Conservation (phyloP, 1,284 basidiomycete species). For the Moesziomyces sp. region DNA sequence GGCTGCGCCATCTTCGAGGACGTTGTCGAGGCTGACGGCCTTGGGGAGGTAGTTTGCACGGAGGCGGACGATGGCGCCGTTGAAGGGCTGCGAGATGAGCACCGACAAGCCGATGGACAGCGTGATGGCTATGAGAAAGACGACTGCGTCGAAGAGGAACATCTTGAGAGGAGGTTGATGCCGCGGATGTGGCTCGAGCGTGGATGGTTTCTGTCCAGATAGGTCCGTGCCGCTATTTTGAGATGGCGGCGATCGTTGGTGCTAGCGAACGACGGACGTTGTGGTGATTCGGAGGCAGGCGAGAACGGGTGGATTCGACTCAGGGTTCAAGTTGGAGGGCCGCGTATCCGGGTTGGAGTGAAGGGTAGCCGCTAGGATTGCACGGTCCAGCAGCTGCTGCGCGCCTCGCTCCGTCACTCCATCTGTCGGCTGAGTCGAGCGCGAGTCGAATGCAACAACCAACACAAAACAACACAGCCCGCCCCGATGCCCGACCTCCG, state of each 20-base stretch:
- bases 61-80: slow-evolving; percentile 59
- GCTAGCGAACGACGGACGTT: no score
- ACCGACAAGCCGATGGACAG: slow-evolving; percentile 53
- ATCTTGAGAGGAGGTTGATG: slow-evolving; percentile 5
- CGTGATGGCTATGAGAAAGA: slow-evolving; percentile 49
- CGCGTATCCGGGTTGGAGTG: no score
- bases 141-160: slow-evolving; percentile 41
- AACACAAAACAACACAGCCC: not conserved
- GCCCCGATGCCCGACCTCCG: no score
- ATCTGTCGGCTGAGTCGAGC: not conserved
- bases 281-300: not conserved
- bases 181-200: no score
- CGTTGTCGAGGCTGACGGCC: slow-evolving; percentile 63
- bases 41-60: slow-evolving; percentile 66
- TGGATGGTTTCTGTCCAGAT: not conserved
- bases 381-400: slow-evolving; percentile 4
- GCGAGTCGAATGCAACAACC: not conserved
- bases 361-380: not conserved
- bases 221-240: no score
- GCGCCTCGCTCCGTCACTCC: not conserved
- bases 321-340: no score
- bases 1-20: slow-evolving; percentile 59
- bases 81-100: slow-evolving; percentile 61
- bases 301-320: not conserved
- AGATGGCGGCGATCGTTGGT: no score